These are phyloP conservation scores for Salix exigua DNA, from an alignment of 345 rosid species.

Conservation along the genomic window DNA sequence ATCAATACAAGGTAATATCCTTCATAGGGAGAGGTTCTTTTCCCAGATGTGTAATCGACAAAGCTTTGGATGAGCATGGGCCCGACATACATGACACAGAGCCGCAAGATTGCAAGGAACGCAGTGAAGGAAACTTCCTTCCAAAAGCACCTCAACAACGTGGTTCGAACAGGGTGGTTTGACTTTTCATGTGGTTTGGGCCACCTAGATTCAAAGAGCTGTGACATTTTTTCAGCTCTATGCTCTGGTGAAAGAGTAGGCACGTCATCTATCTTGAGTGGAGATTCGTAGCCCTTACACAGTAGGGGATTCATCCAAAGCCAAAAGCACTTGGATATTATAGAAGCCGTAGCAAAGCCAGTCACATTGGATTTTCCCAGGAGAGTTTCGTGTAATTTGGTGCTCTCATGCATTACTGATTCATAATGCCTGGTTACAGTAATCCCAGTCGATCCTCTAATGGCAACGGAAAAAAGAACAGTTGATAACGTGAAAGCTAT, in stretches of 20 bases:
- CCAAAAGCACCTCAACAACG: conserved; percentile 73
- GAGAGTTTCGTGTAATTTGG: conserved; percentile 32
- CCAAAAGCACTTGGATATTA: conserved; percentile 67
- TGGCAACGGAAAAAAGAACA: conserved; percentile 46
- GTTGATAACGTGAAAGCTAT: conserved; percentile 50
- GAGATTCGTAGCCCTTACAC: conserved; percentile 69
- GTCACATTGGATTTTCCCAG: conserved; percentile 43
- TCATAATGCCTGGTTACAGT: conserved; percentile 24
- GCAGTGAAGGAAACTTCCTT: conserved; percentile 73
- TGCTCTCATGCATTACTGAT: conserved; percentile 27
- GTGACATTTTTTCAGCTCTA: conserved; percentile 69
- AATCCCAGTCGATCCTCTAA: conserved; percentile 73
- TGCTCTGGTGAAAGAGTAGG: conserved; percentile 78
- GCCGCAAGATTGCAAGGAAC: conserved; percentile 60
- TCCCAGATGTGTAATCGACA: conserved; percentile 78
- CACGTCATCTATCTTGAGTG: conserved; percentile 62
- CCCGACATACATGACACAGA: conserved; percentile 74
- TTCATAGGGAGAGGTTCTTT: conserved; percentile 60
- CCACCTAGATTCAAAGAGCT: conserved; percentile 61
- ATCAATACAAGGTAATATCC: conserved; percentile 74
- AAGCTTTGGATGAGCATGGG: conserved; percentile 80
- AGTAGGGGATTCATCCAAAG: conserved; percentile 89
- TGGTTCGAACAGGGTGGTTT: conserved; percentile 60
- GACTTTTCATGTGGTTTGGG: conserved; percentile 64
- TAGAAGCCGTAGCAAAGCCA: conserved; percentile 69